Evolutionary conservation across 202 grass and related monocot genomes (phyloP), one percentile per base, ranked within the genome.

Genomic region (Elaeis oleifera): DNA sequence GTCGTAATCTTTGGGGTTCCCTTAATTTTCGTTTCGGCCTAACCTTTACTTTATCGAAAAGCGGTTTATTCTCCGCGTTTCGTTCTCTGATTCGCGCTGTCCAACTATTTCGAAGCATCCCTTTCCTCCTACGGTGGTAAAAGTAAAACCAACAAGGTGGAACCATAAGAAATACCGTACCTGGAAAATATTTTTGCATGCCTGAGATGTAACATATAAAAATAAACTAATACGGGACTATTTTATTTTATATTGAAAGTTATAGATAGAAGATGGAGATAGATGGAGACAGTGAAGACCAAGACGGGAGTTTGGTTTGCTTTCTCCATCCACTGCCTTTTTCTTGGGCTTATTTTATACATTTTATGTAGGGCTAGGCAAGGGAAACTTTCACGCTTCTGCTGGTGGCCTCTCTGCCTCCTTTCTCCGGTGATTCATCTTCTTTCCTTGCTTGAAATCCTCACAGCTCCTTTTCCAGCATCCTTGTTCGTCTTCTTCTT

Each of bases 51-150:
- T 64, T 72, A 54, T 22, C 55, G 27, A 65, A 70, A 76, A 76
- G 74, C 68, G 49, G 53, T 69, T 76, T 76, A 76, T 81, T 81
- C 79, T 53, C 73, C 60, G 79, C 73, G 55, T 73, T 82, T 82
- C 67, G 73, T 77, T 82, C 60, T 67, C 73, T 82, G 55, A 16
- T 59, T n/a, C 61, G 55, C 77, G 73, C 67, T 73, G 60, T 77
- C 72, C 72, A 76, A 60, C 54, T 2, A 54, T 50, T 67, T 39
- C 54, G 5, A 20, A 39, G 65, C 67, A 67, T 72, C 66, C 48
- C 52, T 19, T 49, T 5, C 6, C 50, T 18, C 23, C 1, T 20
- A 18, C 24, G 51, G 25, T 19, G 50, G 56, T 1, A 56, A 20
- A 20, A 20, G 20, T 20, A 20, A 18, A 49, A 59, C 60, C 64